Conservation (phyloP, 495 filamentous ascomycete species). For the Glonium stellatum region DNA sequence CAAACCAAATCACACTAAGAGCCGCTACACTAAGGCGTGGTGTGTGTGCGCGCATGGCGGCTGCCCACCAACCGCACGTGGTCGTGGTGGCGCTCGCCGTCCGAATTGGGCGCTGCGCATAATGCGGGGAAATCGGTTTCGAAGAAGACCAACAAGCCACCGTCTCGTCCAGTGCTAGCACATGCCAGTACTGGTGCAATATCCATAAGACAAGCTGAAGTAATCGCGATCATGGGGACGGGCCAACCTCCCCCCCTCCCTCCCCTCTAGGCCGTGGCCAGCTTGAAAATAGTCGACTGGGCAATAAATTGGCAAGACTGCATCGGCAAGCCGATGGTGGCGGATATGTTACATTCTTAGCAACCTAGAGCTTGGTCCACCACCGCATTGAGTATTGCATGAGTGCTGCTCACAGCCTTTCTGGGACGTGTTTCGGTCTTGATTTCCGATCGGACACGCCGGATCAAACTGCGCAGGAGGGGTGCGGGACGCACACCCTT, state of each 20-base stretch:
- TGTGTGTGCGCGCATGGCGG: neutral
- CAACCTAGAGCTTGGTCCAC: neutral
- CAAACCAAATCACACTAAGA: neutral
- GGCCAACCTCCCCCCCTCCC: neutral
- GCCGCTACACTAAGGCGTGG: neutral
- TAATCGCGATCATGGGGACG: neutral
- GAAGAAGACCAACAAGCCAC: neutral
- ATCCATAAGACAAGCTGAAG: neutral
- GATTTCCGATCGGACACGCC: neutral
- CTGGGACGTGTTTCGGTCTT: neutral
- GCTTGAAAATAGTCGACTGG: neutral
- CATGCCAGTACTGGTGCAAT: neutral
- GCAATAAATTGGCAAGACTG: no score
- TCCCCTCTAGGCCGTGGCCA: neutral
- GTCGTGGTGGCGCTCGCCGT: neutral
- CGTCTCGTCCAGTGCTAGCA: neutral
- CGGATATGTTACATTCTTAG: neutral
- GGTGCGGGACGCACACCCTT: neutral
- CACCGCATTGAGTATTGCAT: neutral
- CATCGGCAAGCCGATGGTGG: neutral
- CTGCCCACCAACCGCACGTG: neutral
- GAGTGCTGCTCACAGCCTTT: neutral
- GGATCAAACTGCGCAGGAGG: neutral
- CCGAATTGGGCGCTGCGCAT: neutral
- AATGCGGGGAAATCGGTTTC: neutral